Evolutionary conservation across 768 basidiomycete genomes (phyloP), one percentile per base, ranked within the genome.

Genomic region (Leccinum rimulosum): DNA sequence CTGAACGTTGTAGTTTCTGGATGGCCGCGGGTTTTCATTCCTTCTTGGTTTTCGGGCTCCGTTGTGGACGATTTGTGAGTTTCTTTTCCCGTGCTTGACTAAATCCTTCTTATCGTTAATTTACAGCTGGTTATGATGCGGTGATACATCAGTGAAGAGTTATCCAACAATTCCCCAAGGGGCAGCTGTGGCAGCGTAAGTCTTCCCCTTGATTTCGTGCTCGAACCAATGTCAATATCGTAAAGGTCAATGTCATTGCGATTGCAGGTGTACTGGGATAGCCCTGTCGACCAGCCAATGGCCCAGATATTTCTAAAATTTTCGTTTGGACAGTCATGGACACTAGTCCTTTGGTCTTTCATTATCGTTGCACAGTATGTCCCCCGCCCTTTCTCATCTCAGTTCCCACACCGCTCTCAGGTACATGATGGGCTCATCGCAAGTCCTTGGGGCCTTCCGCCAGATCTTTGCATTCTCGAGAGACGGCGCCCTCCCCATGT

Each of bases 131-230:
- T n/a, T 82, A 80, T 64, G 83, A 84, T 51, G 75, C 77, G 2
- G 72, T 69, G 45, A 76, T 83, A 17, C 80, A 82, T 83, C 51
- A 82, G 80, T 52, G 79, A 84, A 61, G 77, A 84, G 62, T 79
- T 82, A 17, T 73, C 74, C 22, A 22, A 22, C 22, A 22, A 22
- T 22, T 22, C 22, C 22, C 22, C 22, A 22, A 22, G 22, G 22
- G 22, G 22, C 22, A 22, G 22, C 22, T 22, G 22, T 22, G 22
- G 22, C 22, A 22, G 22, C 22, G 22, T 22, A 22, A 22, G 73
- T 36, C 3, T 15, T 27, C 1, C 52, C 7, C 3, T 48, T 14
- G 8, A 19, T 6, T 53, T 38, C 19, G 3, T 59, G 22, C 17
- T 6, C 1, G 12, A 10, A 53, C 9, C 19, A 30, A 47, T 1